Conservation (phyloP, 352 stramenopile species). For the Phytophthora podocarpi region DNA sequence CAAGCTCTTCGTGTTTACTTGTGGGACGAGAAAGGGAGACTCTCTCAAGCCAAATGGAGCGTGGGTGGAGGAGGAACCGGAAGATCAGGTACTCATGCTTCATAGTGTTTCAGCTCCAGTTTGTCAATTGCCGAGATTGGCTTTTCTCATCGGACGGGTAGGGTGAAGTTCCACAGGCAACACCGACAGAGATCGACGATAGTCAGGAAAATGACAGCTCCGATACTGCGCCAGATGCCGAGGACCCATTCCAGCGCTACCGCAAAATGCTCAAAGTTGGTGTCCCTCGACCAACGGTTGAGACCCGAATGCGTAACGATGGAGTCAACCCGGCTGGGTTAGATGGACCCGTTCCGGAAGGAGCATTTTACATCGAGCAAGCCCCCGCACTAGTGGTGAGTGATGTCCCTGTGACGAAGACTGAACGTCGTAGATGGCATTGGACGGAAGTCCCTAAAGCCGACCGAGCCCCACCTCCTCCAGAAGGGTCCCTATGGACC, state of each 20-base stretch:
- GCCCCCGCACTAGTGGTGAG: not conserved
- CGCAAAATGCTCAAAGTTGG: slow-evolving; percentile 35
- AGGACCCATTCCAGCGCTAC: slow-evolving; percentile 24
- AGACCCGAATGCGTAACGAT: slow-evolving; percentile 30
- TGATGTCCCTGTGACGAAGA: not conserved
- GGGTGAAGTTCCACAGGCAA: not conserved
- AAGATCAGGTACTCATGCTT: slow-evolving; percentile 4
- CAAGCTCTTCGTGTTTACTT: not conserved
- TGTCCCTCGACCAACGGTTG: slow-evolving; percentile 24
- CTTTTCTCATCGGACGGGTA: not conserved
- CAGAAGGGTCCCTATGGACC: slow-evolving; percentile 24
- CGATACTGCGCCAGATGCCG: not conserved
- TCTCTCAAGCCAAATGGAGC: slow-evolving; percentile 20
- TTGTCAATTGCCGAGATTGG: too few species aligned
- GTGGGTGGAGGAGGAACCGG: slow-evolving; percentile 1
- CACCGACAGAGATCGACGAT: not conserved
- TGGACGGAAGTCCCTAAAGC: slow-evolving; percentile 21
- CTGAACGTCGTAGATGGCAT: slow-evolving; percentile 29
- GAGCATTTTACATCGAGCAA: not conserved
- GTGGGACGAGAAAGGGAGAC: slow-evolving; percentile 21
- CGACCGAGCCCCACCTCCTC: slow-evolving; percentile 15
- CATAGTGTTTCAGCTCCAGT: not conserved
- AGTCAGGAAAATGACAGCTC: not conserved
- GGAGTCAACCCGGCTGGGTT: slow-evolving; percentile 23
- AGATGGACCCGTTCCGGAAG: slow-evolving; percentile 6